A percentile compares a stretch with the other conserved stretches of the same genome.
phyloP scores from a whole-genome alignment of 192 early-diverging fungal species.

The Lobosporangium transversale region DNA sequence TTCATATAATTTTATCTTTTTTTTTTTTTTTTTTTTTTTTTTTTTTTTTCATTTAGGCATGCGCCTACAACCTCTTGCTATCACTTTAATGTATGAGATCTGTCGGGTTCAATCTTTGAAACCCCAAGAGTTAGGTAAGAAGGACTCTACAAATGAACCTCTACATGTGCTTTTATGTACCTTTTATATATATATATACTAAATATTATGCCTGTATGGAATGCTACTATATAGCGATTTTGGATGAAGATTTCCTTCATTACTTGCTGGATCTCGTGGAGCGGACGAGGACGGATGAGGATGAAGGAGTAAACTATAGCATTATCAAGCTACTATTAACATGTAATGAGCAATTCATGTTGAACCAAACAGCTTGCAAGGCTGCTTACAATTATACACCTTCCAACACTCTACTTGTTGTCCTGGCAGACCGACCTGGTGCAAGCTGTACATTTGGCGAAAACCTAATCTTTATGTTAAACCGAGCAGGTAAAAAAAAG shows the following conservation, averaged over 20 bases:
- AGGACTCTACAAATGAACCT: neutral
- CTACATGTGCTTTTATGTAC: too few species aligned
- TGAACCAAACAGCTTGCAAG: neutral
- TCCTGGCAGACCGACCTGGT: conserved; percentile 60
- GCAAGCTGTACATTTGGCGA: conserved; percentile 83
- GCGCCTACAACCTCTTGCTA: conserved; percentile 54
- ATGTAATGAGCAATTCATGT: conserved; percentile 77
- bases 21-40: conserved; percentile 3
- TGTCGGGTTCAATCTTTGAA: conserved; percentile 63
- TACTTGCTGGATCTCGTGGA: conserved; percentile 69
- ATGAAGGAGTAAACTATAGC: conserved; percentile 65
- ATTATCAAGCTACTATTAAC: conserved; percentile 66
- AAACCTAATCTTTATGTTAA: conserved; percentile 92
- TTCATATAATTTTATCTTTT: neutral
- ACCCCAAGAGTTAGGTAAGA: conserved; percentile 61
- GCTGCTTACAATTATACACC: conserved; percentile 2
- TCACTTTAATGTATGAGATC: conserved; percentile 71
- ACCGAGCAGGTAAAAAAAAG: conserved; percentile 74
- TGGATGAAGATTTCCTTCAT: conserved; percentile 58
- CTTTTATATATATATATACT: neutral
- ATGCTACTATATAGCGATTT: conserved; percentile 52
- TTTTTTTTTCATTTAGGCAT: conserved; percentile 7
- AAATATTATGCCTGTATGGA: neutral
- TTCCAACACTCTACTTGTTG: conserved; percentile 64
- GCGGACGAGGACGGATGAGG: conserved; percentile 58